Evolutionary conservation across 805 yeast species (phyloP).

Genomic region (Starmerella bombi): DNA sequence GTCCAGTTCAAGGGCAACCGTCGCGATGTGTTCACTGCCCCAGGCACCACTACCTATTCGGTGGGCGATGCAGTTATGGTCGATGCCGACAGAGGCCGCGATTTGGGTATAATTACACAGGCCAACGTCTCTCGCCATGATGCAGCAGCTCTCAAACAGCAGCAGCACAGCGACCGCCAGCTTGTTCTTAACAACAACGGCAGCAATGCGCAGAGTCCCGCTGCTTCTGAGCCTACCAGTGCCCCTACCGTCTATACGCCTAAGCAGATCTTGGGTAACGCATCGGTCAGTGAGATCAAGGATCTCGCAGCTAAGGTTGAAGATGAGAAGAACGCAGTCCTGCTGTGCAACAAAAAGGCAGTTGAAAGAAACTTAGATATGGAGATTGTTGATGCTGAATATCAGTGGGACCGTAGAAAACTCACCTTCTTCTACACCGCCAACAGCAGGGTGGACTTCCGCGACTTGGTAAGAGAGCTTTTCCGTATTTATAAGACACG

Average conservation of each 20-base stretch:
- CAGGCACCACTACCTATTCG: conserved; percentile 29
- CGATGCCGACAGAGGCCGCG: conserved; percentile 73
- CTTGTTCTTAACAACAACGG: conserved; percentile 37
- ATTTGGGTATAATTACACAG: conserved; percentile 53
- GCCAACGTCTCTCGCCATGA: conserved; percentile 48
- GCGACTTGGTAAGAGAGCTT: conserved; percentile 63
- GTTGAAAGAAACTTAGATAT: conserved; percentile 37
- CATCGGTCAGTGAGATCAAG: conserved; percentile 46
- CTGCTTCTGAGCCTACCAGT: not conserved
- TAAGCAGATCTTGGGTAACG: conserved; percentile 51
- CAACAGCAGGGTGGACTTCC: conserved; percentile 55
- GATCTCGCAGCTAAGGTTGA: conserved; percentile 45
- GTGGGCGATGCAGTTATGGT: conserved; percentile 63
- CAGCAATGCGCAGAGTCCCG: not conserved
- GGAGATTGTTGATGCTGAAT: conserved; percentile 65
- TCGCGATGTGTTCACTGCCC: conserved; percentile 59
- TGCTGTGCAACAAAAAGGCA: conserved; percentile 47
- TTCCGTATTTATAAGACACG: conserved; percentile 66
- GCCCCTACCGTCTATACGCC: conserved; percentile 49
- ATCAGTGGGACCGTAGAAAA: conserved; percentile 74
- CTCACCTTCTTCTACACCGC: conserved; percentile 63
- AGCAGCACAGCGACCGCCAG: conserved; percentile 60
- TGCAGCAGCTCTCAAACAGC: conserved; percentile 51
- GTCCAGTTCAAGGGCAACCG: conserved; percentile 72
- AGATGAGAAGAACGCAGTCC: conserved; percentile 59